Evolutionary conservation across 164 flowering plant species (phyloP), one percentile per base, ranked within the genome.

Genomic region (Liquidambar formosana): DNA sequence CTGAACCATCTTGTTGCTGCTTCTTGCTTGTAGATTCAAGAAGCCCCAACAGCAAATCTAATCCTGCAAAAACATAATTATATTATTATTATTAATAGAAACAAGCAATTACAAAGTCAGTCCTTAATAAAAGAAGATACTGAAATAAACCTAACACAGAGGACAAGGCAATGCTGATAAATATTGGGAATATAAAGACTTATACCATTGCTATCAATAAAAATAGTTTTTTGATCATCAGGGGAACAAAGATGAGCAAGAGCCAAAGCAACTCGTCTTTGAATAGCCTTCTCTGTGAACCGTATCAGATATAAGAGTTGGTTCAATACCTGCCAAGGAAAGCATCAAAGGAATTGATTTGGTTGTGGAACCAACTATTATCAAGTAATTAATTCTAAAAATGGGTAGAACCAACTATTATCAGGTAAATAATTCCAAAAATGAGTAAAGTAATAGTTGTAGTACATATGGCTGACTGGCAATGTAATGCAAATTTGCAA

Each of bases 191-290:
- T n/a, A 25, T 22, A 28, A 22, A 16, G 43, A 8, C 15, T n/a
- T 28, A 28, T 80, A 88, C 94, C 92, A 75, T 82, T 81, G 71
- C 79, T 82, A 64, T 84, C 90, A 69, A 89, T 75, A 71, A 89
- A 89, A 33, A 88, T 71, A 44, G 74, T 72, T 68, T 83, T 85
- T 43, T 76, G 86, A 64, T 89, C 87, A 67, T 82, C 81, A 61
- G 89, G 79, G 11, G 86, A 83, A 73, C 92, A 84, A 71, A 89
- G 85, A 79, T 89, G 92, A n/a, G 94, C 92, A 72, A 88, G 89
- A 61, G 90, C 85, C 72, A 88, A 69, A 48, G 89, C 88, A 68
- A 86, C 83, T 58, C 86, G 80, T 65, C 78, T 81, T 73, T 84
- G 89, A 51, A 81, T 73, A 72, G 54, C 53, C 71, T 81, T 82